Percentiles rank a stretch among this genome's conserved stretches.
phyloP scores from a whole-genome alignment of 805 yeast genomes.

The Nakazawaea pomicola region DNA sequence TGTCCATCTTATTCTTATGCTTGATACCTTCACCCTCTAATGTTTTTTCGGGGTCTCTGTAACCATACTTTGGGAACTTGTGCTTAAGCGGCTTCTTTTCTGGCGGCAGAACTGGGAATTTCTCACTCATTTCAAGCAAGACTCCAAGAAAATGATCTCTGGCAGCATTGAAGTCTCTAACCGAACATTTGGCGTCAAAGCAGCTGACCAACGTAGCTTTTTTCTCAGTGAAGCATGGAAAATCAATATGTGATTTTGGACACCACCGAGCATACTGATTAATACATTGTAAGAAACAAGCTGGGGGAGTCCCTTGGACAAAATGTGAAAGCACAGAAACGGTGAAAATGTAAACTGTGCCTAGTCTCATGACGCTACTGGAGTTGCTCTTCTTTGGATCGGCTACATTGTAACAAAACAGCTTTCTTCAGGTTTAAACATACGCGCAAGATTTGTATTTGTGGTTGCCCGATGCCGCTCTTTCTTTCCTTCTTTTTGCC shows the following conservation, averaged over 20 bases:
- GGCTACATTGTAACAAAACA: no score
- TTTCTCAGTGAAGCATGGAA: constrained; percentile 34
- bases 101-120: constrained; percentile 15
- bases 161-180: constrained; percentile 22
- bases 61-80: constrained; percentile 9
- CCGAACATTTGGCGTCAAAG: constrained; percentile 15
- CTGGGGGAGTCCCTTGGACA: constrained; percentile 40
- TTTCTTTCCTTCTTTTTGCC: no score
- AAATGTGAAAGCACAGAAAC: background rate
- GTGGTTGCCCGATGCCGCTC: no score
- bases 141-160: constrained; percentile 46
- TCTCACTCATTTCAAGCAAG: constrained; percentile 33
- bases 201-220: constrained; percentile 37
- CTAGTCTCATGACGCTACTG: no score
- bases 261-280: constrained; percentile 32
- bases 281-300: constrained; percentile 42
- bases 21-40: background rate
- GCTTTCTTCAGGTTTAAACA: no score
- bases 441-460: no score
- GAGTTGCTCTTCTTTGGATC: no score
- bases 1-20: no score
- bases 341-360: no score
- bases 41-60: background rate
- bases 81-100: constrained; percentile 9
- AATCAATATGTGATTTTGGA: constrained; percentile 27